phyloP scores from a whole-genome alignment of 1,284 basidiomycete genomes.

The Austroboletus olivaceoglutinosus region DNA sequence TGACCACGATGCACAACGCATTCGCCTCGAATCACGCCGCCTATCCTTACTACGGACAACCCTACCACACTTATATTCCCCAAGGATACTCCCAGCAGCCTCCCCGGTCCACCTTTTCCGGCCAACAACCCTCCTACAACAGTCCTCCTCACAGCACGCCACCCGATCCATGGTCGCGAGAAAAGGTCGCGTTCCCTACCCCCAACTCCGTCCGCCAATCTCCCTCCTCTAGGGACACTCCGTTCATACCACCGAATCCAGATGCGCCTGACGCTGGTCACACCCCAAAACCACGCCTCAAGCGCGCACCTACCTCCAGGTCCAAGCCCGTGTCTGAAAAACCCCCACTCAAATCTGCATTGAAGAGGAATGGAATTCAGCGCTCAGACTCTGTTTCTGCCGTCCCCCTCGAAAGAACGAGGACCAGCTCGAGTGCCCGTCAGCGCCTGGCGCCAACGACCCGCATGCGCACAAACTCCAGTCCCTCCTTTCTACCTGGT shows the following conservation, averaged over 20 bases:
- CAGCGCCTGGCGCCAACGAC: conserved; percentile 33
- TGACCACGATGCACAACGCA: conserved; percentile 23
- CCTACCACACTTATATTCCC: conserved; percentile 36
- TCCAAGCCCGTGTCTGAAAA: conserved; percentile 26
- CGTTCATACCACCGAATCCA: conserved; percentile 28
- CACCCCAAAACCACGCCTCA: conserved; percentile 23
- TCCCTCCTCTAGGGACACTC: conserved; percentile 15
- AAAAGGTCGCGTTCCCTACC: conserved; percentile 23
- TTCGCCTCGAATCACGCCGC: conserved; percentile 19
- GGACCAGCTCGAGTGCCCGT: conserved; percentile 35
- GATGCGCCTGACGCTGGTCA: conserved; percentile 20
- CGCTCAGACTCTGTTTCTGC: conserved; percentile 25
- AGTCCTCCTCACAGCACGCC: conserved; percentile 22
- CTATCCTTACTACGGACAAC: conserved; percentile 37
- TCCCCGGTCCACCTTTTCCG: conserved; percentile 9
- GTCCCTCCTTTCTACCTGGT: conserved; percentile 35
- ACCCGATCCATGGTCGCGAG: conserved; percentile 27
- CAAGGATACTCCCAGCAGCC: conserved; percentile 26
- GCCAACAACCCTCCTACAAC: conserved; percentile 12
- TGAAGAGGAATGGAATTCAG: conserved; percentile 46
- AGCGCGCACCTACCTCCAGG: conserved; percentile 22
- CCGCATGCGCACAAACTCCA: conserved; percentile 34
- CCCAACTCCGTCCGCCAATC: conserved; percentile 13
- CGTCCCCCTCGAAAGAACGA: conserved; percentile 29
- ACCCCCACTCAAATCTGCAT: conserved; percentile 52